Evolutionary conservation across 2,329 filamentous ascomycete genomes (phyloP).

Genomic region (Byssothecium circinans): DNA sequence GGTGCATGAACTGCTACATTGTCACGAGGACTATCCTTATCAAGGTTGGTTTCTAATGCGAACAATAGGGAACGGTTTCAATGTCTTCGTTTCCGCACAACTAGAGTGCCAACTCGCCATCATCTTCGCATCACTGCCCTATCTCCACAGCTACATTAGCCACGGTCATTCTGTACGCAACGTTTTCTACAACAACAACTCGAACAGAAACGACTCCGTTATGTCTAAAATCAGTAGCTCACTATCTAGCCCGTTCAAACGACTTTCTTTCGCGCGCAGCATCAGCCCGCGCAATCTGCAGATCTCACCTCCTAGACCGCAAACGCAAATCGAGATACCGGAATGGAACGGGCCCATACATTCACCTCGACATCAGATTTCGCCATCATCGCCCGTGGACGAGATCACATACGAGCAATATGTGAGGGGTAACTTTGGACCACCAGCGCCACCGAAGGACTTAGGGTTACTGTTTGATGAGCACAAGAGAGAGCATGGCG

Average conservation of each 20-base stretch:
- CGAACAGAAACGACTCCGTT: slow-evolving; percentile 14
- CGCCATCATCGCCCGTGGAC: slow-evolving; percentile 6
- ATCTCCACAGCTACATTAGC: slow-evolving; percentile 19
- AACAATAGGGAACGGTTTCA: slow-evolving; percentile 25
- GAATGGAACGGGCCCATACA: slow-evolving; percentile 20
- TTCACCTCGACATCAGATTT: slow-evolving; percentile 3
- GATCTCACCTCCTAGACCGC: slow-evolving; percentile 13
- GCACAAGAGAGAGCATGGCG: slow-evolving; percentile 16
- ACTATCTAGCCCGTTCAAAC: slow-evolving; percentile 12
- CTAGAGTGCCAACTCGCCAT: slow-evolving; percentile 29
- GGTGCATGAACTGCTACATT: neutral
- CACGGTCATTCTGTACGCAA: slow-evolving; percentile 10
- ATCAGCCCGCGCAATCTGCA: slow-evolving; percentile 8
- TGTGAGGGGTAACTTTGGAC: slow-evolving; percentile 19
- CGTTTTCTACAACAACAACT: slow-evolving; percentile 8
- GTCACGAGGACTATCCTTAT: neutral
- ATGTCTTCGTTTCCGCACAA: slow-evolving; percentile 25
- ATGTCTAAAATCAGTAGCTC: slow-evolving; percentile 20
- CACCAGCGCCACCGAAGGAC: slow-evolving; percentile 24
- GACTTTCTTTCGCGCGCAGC: slow-evolving; percentile 7
- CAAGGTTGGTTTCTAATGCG: neutral
- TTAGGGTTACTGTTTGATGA: slow-evolving; percentile 16
- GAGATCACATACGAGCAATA: slow-evolving; percentile 22
- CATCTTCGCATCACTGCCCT: slow-evolving; percentile 29
- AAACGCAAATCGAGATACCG: slow-evolving; percentile 14